Evolutionary conservation across 1,284 basidiomycete species (phyloP).

Genomic region (Heliocybe sulcata): DNA sequence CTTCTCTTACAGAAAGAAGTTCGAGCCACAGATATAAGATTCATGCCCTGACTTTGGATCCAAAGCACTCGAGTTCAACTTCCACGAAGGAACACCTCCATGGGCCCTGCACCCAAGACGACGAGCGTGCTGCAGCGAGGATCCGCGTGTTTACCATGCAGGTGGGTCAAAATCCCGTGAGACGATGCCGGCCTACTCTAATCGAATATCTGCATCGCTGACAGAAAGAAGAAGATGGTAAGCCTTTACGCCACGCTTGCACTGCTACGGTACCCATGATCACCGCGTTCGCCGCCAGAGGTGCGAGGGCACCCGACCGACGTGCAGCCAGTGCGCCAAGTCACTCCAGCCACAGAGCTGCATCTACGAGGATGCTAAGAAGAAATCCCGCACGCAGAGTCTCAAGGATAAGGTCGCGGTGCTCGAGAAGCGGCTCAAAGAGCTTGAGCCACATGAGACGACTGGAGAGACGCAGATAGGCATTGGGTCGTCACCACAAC

Average conservation of each 20-base stretch:
- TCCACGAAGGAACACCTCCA: neutral
- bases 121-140: neutral
- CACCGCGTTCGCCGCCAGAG: slow-evolving; percentile 27
- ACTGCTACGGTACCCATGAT: neutral
- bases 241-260: neutral
- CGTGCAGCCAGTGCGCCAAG: slow-evolving; percentile 49
- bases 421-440: slow-evolving; percentile 45
- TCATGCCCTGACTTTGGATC: too few relatives aligned
- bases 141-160: neutral
- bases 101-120: neutral
- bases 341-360: slow-evolving; percentile 46
- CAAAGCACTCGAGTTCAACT: neutral
- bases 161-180: neutral
- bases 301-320: slow-evolving; percentile 52
- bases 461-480: neutral
- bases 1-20: too few relatives aligned
- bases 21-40: too few relatives aligned
- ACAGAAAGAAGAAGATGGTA: slow-evolving; percentile 5
- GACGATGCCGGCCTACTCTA: neutral
- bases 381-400: slow-evolving; percentile 53
- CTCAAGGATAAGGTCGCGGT: slow-evolving; percentile 48
- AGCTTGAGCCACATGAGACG: slow-evolving; percentile 30
- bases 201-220: neutral
- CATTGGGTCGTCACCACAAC: neutral
- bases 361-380: slow-evolving; percentile 53